Base-by-base conservation (phyloP, 1,139 yeast genomes). In the Candida buenavistaensis region DNA sequence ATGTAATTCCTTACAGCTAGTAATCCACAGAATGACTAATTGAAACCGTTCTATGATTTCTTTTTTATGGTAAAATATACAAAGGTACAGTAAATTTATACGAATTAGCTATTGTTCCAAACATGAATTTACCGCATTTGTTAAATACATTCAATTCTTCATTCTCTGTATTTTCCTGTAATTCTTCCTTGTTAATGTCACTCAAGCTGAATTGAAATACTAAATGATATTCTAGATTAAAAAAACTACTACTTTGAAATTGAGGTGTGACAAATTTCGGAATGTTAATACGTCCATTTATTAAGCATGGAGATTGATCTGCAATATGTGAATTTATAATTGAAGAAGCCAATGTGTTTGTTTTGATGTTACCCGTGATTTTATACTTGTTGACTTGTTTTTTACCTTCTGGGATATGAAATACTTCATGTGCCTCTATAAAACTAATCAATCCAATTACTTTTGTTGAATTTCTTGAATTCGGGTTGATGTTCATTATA, bases 371-470 rank as follows among this genome's bases (percentile, higher is more conserved):
- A 4, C 71, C 66, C n/a, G 67, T 61, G 11, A 68, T 68, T 34
- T 59, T 54, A 46, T 64, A 68, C n/a, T 51, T 43, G 38, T 68
- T 61, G 15, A 51, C 51, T 33, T 51, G 48, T 5, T 41, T 43
- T 10, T 38, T 44, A 3, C 39, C 39, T 3, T 39, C 40, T 10
- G 39, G 41, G 7, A 48, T 15, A 37, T 64, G 69, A 48, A 57
- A 69, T 2, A 51, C 41, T 35, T 70, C 75, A 37, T 64, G 66
- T 8, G 73, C 73, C 42, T 69, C 75, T 14, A 69, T 38, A 41
- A 62, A 64, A 4, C 51, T 57, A 5, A 62, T 51, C 15, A 59
- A 37, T 1, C 76, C 75, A 2, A 59, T 60, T 3, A 67, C 54
- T 29, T 57, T 57, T 3, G 62, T 52, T 38, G 37, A 36, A 4